phyloP scores from a whole-genome alignment of 768 basidiomycete species.

The Tulasnella sp. region DNA sequence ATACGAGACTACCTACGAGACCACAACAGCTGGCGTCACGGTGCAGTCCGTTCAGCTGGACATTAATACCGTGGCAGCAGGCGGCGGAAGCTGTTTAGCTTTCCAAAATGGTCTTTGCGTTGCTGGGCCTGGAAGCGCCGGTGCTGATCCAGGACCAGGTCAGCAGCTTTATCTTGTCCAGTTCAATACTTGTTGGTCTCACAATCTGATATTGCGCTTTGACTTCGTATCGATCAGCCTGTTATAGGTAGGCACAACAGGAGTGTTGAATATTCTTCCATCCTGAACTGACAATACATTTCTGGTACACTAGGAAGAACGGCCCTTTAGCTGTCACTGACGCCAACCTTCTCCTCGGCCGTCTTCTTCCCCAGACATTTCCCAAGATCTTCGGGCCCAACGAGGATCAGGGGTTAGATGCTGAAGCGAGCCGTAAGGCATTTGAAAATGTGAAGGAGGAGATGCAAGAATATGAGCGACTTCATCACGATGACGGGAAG shows the following conservation, averaged over 20 bases:
- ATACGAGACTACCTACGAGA: conserved; percentile 90
- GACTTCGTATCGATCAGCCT: too few relatives aligned
- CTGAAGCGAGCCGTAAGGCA: conserved; percentile 51
- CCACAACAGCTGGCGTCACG: conserved; percentile 87
- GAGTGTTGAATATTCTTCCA: not conserved
- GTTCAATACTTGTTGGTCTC: not conserved
- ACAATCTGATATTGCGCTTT: too few relatives aligned
- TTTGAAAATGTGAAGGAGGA: conserved; percentile 60
- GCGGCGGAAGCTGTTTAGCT: conserved; percentile 81
- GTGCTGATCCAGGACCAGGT: conserved; percentile 80
- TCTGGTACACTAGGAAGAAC: conserved; percentile 61
- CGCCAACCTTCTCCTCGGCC: conserved; percentile 81
- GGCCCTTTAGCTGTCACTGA: conserved; percentile 89
- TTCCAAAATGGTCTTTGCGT: conserved; percentile 86
- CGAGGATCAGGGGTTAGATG: conserved; percentile 76
- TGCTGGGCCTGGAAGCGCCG: conserved; percentile 87
- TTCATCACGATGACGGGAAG: conserved; percentile 13
- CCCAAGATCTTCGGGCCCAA: conserved; percentile 90
- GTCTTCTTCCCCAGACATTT: conserved; percentile 82
- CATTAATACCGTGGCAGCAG: conserved; percentile 93
- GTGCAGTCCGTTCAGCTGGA: conserved; percentile 90
- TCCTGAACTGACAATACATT: too few relatives aligned
- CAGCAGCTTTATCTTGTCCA: not conserved
- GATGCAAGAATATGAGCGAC: conserved; percentile 43
- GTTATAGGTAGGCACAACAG: conserved; percentile 53